Percentiles rank a stretch among this genome's conserved stretches.
Conservation (phyloP, 768 basidiomycete genomes). For the Suillus subalutaceus region DNA sequence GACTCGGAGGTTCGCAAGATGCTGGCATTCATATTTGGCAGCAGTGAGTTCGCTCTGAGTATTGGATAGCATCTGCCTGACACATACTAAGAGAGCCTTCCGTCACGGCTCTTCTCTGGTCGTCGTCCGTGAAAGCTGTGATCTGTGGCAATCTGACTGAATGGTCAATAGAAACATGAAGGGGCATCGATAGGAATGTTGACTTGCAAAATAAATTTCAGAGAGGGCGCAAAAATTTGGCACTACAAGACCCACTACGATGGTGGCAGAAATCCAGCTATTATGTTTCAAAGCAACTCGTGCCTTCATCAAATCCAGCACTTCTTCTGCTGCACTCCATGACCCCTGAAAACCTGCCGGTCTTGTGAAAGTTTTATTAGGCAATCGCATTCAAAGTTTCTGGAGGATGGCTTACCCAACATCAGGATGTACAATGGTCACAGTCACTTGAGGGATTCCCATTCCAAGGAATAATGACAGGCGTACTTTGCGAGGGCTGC, state of each 20-base stretch:
- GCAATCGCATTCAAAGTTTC: constrained; percentile 17
- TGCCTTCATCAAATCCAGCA: constrained; percentile 27
- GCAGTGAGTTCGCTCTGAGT: too few relatives aligned
- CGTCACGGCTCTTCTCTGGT: too few relatives aligned
- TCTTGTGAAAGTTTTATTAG: constrained; percentile 19
- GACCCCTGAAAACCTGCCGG: constrained; percentile 42
- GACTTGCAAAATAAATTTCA: background rate
- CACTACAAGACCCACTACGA: background rate
- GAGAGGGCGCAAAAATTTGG: background rate
- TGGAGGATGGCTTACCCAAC: constrained; percentile 46
- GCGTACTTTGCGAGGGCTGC: constrained; percentile 34
- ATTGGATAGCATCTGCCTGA: too few relatives aligned
- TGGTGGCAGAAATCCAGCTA: background rate
- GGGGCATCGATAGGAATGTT: too few relatives aligned
- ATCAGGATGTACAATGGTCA: constrained; percentile 52
- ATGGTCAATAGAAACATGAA: too few relatives aligned
- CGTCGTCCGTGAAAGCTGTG: too few relatives aligned
- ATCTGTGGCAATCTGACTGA: too few relatives aligned
- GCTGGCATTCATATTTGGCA: too few relatives aligned
- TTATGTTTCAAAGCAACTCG: background rate
- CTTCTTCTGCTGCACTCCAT: constrained; percentile 48
- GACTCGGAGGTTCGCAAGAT: too few relatives aligned
- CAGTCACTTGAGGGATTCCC: constrained; percentile 18
- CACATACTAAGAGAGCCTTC: too few relatives aligned
- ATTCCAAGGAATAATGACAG: constrained; percentile 22